Evolutionary conservation across 2,329 filamentous ascomycete species (phyloP), one percentile per base, ranked within the genome.

Genomic region (Botrytis fragariae): DNA sequence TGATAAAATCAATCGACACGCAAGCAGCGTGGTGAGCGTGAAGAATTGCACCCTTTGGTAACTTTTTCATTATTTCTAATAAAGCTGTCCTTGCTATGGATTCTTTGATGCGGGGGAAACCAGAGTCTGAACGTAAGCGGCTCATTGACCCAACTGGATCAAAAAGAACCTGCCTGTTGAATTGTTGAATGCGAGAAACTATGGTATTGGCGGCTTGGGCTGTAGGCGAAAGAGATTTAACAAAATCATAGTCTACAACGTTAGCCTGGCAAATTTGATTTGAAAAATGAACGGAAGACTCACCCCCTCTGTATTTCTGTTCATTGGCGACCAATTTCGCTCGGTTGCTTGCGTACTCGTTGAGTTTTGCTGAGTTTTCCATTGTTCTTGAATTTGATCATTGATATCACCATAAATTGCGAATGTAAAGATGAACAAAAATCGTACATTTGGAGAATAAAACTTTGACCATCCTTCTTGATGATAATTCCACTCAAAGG

Each of bases 1-100:
- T 86, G 5, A 97, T 84, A 85, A 90, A 96, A 79, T 93, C 91
- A 75, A 94, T 88, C 81, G 97, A 92, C 69, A 97, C 91, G 89
- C 95, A 96, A 78, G 94, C 93, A 80, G 95, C 92, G 78, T 96
- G 84, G 82, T 98, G 94, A 63, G 93, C 93, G 83, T 98, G 94
- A 74, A 97, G 83, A n/a, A 97, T 84, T 16, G 90, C 86, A 25
- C 95, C 95, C 82, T 98, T 98, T 57, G 95, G 95, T 92, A 98
- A 93, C 74, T 85, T 87, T 72, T 90, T 88, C 10, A 97, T 88
- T 77, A 97, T 95, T 74, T 89, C 87, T 93, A 93, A 98, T 25
- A 97, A 86, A 79, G 90, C 90, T 12, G 93, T 96, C 77, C 86
- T 86, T 82, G 97, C 92, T 88, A 97, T 95, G 61, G 90, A 89